Base-by-base conservation (phyloP, 768 basidiomycete genomes). In the Botryobasidium botryosum region DNA sequence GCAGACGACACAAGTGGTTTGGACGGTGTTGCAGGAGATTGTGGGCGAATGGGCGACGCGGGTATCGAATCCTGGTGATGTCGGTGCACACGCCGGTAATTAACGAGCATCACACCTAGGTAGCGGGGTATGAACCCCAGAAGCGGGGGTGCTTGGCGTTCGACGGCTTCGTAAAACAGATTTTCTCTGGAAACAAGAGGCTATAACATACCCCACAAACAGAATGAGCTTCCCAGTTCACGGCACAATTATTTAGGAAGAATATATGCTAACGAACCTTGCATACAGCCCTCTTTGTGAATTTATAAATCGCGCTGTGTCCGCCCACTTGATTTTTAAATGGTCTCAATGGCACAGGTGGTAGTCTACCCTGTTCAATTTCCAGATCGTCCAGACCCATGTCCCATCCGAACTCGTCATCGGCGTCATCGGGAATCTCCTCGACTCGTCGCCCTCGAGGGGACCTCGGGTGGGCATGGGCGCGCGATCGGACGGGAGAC, bases 311-410 rank as follows among this genome's bases (percentile, higher is more conserved):
- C 46, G 87, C 82, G 52, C 75, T 86, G 59, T 99, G 94, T 3
- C 94, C 94, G 33, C 94, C 94, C 25, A 99, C 94, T 63, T 97
- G 91, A 55, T 99, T 94, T 40, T 85, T 77, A 63, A 96, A 99
- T 4, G 94, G 94, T 39, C 82, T 77, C 6, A 99, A 66, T 27
- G 91, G 92, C 39, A 99, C 88, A 47, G 90, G 85, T 1, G 83
- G 84, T 35, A 86, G 63, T 48, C 69, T 69, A 44, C 44, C 33
- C 12, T 24, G 18, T n/a, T n/a, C n/a, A n/a, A n/a, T n/a, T n/a
- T n/a, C n/a, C n/a, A n/a, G n/a, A n/a, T n/a, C n/a, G n/a, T n/a
- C n/a, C n/a, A n/a, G n/a, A n/a, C n/a, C n/a, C n/a, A n/a, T n/a
- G n/a, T n/a, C n/a, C n/a, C n/a, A n/a, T n/a, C n/a, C n/a, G n/a